Evolutionary conservation across 805 yeast genomes (phyloP), one percentile per base, ranked within the genome.

Genomic region (Kazachstania psychrophila): DNA sequence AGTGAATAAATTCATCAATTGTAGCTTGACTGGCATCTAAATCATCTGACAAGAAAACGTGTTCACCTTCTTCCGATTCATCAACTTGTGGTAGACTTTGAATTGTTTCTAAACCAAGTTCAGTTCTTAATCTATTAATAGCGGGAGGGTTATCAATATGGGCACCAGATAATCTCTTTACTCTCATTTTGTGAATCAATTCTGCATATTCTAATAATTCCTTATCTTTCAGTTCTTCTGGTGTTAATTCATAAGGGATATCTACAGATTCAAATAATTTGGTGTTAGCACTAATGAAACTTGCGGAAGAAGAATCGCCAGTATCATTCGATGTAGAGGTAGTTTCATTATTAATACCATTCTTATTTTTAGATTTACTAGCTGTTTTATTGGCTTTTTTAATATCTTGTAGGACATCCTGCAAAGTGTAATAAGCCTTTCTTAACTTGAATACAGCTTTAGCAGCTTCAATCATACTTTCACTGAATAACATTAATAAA

Each of bases 361-460:
- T 37, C 39, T 30, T 30, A 19, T 28, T 28, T 14, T 28, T 28
- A 11, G 18, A 12, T 12, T 13, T n/a, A 12, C 6, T 18, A 11
- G 44, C 40, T 6, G 28, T 24, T 28, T 40, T 30, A 48, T 68
- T 65, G 45, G 66, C 58, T 26, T 59, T 55, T 31, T 60, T 56
- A n/a, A 73, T 64, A 5, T 66, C 60, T 37, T 67, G 70, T 52
- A 83, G 73, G 23, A 89, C 73, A 36, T 84, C 81, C 48, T 88
- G 95, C 40, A 92, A 66, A 13, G 82, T 78, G 50, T 84, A 88
- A 60, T 89, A 89, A 1, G 97, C 95, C 50, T 80, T 75, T 44
- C 96, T 72, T 41, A 89, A 68, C 61, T 86, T 87, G 57, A 79
- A 72, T 42, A 92, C 65, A 1, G 96, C 96, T 63, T 85, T 88